These are phyloP conservation scores for Xerocomellus intermedius DNA, from an alignment of 768 basidiomycete species.

Conservation along the genomic window DNA sequence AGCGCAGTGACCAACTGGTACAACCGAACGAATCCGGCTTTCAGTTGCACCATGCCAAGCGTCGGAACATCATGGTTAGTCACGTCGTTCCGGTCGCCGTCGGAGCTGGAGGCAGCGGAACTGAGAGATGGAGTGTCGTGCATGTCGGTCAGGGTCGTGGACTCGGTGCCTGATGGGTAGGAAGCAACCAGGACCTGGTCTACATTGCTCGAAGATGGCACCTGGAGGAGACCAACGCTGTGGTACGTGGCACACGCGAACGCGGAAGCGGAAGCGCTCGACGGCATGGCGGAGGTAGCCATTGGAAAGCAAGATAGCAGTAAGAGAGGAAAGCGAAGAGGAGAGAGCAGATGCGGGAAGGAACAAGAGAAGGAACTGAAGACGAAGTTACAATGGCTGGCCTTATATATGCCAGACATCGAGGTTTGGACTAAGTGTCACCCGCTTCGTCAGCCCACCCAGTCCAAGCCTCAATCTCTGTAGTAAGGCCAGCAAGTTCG, in stretches of 20 bases:
- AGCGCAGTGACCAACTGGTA: conserved; percentile 5
- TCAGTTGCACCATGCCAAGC: conserved; percentile 4
- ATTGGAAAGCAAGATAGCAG: conserved; percentile 4
- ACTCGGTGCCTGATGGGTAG: not conserved
- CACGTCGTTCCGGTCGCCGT: not conserved
- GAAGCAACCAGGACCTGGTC: not conserved
- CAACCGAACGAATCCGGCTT: conserved; percentile 3
- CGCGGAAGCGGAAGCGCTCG: not conserved
- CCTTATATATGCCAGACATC: conserved; percentile 9
- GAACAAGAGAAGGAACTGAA: not conserved
- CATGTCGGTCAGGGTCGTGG: not conserved
- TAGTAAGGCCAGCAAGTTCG: not conserved
- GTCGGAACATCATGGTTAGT: not conserved
- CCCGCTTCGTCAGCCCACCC: not conserved
- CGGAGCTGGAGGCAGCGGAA: not conserved
- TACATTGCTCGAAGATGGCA: not conserved
- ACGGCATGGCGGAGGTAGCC: not conserved
- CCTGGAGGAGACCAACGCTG: not conserved
- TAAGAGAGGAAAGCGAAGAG: not conserved
- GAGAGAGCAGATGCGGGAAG: not conserved
- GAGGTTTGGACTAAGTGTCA: not conserved
- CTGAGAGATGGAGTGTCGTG: not conserved
- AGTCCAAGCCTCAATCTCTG: not conserved
- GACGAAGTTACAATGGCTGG: not conserved
- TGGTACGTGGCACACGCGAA: not conserved